Conservation (phyloP, 495 filamentous ascomycete species). For the Trichocladium antarcticum region DNA sequence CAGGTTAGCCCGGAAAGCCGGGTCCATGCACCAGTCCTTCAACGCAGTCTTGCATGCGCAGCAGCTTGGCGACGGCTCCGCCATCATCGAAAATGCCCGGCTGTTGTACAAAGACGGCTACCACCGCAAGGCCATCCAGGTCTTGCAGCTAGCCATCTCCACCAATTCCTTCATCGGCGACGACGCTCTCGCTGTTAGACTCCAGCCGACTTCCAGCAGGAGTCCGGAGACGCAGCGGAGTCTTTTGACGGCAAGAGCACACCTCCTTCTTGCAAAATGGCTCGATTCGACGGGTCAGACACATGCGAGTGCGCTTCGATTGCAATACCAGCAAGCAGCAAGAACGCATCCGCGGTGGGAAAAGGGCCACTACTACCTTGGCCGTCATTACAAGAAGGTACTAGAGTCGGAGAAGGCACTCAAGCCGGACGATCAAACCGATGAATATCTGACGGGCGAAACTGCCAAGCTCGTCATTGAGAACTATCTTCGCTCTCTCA, state of each 20-base stretch:
- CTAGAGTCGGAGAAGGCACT: conserved; percentile 78
- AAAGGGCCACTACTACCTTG: conserved; percentile 92
- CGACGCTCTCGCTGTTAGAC: conserved; percentile 22
- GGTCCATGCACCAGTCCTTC: conserved; percentile 74
- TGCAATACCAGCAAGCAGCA: conserved; percentile 65
- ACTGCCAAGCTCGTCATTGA: conserved; percentile 81
- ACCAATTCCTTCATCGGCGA: conserved; percentile 50
- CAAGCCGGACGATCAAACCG: conserved; percentile 49
- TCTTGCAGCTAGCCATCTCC: conserved; percentile 69
- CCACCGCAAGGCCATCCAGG: conserved; percentile 89
- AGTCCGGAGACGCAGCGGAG: conserved; percentile 40
- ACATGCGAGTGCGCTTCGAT: conserved; percentile 60
- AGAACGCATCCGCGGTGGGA: conserved; percentile 64
- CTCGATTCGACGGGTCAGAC: conserved; percentile 86
- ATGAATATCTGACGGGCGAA: conserved; percentile 58
- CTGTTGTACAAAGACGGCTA: conserved; percentile 92
- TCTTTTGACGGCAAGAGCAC: conserved; percentile 52
- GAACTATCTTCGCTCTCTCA: conserved; percentile 78
- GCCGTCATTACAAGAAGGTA: conserved; percentile 94
- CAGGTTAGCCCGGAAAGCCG: conserved; percentile 72
- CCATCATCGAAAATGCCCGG: conserved; percentile 83
- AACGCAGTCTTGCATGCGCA: conserved; percentile 86
- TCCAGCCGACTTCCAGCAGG: conserved; percentile 37
- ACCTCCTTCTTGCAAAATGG: conserved; percentile 91
- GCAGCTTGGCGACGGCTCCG: conserved; percentile 67